Evolutionary conservation across 2,329 filamentous ascomycete genomes (phyloP).

Genomic region (Fusarium sublunatum): DNA sequence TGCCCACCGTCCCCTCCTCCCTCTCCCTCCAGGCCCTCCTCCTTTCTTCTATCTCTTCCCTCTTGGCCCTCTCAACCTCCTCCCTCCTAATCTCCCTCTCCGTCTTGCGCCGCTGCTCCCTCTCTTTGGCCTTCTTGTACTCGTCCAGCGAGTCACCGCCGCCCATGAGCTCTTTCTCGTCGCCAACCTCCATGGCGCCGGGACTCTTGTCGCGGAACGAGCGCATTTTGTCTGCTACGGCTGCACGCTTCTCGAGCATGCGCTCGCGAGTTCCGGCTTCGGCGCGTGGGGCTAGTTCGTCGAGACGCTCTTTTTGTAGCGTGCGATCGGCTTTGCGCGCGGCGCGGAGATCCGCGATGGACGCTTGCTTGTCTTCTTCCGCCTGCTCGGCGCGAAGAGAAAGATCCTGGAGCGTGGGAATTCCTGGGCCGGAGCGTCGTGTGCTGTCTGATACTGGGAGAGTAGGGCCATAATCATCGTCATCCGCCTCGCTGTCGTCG

Average conservation of each 20-base stretch:
- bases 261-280: slow-evolving; percentile 86
- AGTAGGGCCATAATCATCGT: slow-evolving; percentile 67
- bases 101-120: slow-evolving; percentile 78
- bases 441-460: slow-evolving; percentile 43
- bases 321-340: slow-evolving; percentile 73
- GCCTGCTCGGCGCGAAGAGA: slow-evolving; percentile 65
- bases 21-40: slow-evolving; percentile 75
- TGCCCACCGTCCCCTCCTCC: slow-evolving; percentile 86
- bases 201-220: slow-evolving; percentile 77
- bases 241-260: slow-evolving; percentile 84
- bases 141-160: slow-evolving; percentile 73
- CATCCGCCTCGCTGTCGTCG: slow-evolving; percentile 53
- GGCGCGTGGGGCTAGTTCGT: slow-evolving; percentile 85
- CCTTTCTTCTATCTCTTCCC: slow-evolving; percentile 83
- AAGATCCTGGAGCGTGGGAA: slow-evolving; percentile 81
- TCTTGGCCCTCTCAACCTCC: slow-evolving; percentile 78
- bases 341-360: slow-evolving; percentile 66
- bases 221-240: slow-evolving; percentile 77
- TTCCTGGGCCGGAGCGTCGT: slow-evolving; percentile 63
- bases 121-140: slow-evolving; percentile 74
- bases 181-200: slow-evolving; percentile 61
- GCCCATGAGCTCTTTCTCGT: slow-evolving; percentile 83
- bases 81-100: slow-evolving; percentile 86
- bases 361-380: slow-evolving; percentile 62
- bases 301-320: slow-evolving; percentile 76